Evolutionary conservation across 164 flowering plant genomes (phyloP).

Genomic region (Pachysandra terminalis): DNA sequence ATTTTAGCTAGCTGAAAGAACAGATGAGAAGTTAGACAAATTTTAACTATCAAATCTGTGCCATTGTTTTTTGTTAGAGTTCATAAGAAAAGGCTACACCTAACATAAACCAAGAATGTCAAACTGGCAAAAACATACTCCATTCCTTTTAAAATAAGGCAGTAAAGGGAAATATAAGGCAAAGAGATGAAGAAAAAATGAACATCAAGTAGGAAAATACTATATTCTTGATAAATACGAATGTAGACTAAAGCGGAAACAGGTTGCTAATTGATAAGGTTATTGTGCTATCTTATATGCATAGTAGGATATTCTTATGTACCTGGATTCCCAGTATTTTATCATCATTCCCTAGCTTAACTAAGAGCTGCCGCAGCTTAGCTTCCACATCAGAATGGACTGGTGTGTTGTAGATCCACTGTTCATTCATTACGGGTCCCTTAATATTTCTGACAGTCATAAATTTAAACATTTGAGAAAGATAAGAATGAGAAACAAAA

Average conservation of each 20-base stretch:
- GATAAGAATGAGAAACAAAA: slow-evolving; percentile 12
- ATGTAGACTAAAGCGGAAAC: neutral
- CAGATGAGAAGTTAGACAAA: no score
- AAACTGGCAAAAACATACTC: no score
- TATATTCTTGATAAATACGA: no score
- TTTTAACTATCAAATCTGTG: no score
- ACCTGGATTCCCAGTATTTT: slow-evolving; percentile 98
- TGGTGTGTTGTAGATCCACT: slow-evolving; percentile 75
- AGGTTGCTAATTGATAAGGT: neutral
- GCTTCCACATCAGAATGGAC: slow-evolving; percentile 73
- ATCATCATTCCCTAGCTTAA: slow-evolving; percentile 62
- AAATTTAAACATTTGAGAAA: neutral
- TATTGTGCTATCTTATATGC: neutral
- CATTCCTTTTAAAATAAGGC: no score
- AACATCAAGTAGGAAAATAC: no score
- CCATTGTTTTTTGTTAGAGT: no score
- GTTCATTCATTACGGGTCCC: slow-evolving; percentile 45
- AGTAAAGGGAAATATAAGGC: no score
- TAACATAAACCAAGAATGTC: no score
- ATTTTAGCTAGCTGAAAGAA: no score
- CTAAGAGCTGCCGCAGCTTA: slow-evolving; percentile 68
- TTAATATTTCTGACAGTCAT: slow-evolving; percentile 40
- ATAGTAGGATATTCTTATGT: slow-evolving; percentile 4
- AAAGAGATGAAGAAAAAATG: no score
- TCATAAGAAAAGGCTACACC: no score